Evolutionary conservation across 805 yeast species (phyloP), one percentile per base, ranked within the genome.

Genomic region (Ogataea philodendri): DNA sequence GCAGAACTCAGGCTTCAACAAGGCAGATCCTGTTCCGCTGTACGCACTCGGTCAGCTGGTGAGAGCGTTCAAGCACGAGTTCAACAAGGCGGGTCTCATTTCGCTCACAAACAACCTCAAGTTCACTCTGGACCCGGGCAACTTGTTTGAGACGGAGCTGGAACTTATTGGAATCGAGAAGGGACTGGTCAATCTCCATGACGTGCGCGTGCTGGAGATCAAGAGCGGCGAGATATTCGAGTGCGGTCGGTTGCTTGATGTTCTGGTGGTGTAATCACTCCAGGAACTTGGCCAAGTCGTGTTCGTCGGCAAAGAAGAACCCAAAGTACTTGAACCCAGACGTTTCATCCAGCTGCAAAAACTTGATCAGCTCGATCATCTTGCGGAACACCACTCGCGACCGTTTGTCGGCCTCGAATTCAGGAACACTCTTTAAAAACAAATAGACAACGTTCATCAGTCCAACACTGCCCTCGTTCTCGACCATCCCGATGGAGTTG

Each of bases 161-260:
- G 66, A 65, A 32, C 55, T 84, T 23, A 61, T 81, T 30, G 88
- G 86, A 0, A 60, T 83, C 9, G 71, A 77, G 26, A 67, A 69
- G 45, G 95, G 95, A 0, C 68, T 80, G 6, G 78, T 72, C 52
- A 72, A 74, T 27, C 59, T 85, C 14, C 77, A 72, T 36, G 87
- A 84, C 2, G 69, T 82, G n/a, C 72, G 72, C 39, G 65, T 85
- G 9, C 69, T 78, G 30, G 94, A 84, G 50, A 62, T 76, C 8
- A 51, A 55, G 22, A 69, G 78, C 13, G 86, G 89, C 3, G 89
- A 83, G 38, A 72, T 76, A 2, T 68, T 78, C 44, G 88, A 78
- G 42, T 80, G 84, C 52, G 88, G 87, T 1, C 71, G 75, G 39
- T 60, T 84, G 35, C 64, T 84, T 22, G 88, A 83, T 48, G 83